Conservation (phyloP, 495 filamentous ascomycete genomes). For the Penicillium coprophilum region DNA sequence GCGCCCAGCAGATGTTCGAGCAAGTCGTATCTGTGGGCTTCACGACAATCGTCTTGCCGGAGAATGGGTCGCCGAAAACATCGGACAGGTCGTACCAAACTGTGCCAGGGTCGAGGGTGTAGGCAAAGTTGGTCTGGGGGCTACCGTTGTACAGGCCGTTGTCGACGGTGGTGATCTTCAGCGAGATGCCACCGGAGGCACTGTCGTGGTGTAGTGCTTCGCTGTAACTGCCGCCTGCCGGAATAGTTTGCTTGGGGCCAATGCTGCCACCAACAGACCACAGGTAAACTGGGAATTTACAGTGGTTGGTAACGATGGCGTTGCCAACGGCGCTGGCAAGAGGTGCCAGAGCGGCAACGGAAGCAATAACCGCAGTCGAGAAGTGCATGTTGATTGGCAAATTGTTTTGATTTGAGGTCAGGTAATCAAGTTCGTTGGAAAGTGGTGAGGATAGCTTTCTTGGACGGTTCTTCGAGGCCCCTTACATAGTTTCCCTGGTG, state of each 20-base stretch:
- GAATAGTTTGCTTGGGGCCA: conserved; percentile 39
- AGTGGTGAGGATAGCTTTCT: background rate
- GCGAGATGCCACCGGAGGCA: conserved; percentile 51
- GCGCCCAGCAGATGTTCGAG: conserved; percentile 50
- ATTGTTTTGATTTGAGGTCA: conserved; percentile 1
- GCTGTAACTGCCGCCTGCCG: conserved; percentile 36
- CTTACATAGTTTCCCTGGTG: conserved; percentile 14
- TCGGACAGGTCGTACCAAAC: conserved; percentile 58
- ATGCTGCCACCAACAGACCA: conserved; percentile 57
- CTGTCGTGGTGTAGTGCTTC: conserved; percentile 48
- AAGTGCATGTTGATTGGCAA: conserved; percentile 32
- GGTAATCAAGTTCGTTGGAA: background rate
- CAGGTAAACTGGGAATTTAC: conserved; percentile 46
- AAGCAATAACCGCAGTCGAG: conserved; percentile 25
- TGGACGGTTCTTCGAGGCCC: background rate
- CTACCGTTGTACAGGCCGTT: conserved; percentile 56
- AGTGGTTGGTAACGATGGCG: conserved; percentile 55
- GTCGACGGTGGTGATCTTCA: conserved; percentile 53
- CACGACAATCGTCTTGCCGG: conserved; percentile 44
- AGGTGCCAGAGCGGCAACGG: conserved; percentile 29
- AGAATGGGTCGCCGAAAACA: conserved; percentile 57
- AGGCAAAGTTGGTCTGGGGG: conserved; percentile 54
- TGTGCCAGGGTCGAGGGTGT: conserved; percentile 48
- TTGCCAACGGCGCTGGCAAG: conserved; percentile 46
- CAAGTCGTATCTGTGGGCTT: conserved; percentile 41